Conservation (phyloP, 1,284 basidiomycete genomes). For the Albatrellus sp. region DNA sequence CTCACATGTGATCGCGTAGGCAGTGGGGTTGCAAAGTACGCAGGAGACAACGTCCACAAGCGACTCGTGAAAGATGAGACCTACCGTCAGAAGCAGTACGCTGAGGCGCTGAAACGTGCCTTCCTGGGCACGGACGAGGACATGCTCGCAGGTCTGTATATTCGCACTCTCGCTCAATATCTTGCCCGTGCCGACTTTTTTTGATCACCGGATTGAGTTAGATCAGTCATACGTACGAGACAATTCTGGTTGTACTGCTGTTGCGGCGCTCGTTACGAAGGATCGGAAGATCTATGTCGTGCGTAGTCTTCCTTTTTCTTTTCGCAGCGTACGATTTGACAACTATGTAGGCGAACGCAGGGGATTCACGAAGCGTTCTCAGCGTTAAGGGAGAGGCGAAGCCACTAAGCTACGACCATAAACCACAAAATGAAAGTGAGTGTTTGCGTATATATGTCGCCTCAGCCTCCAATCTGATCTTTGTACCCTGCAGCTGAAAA, state of each 20-base stretch:
- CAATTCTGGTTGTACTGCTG: slow-evolving; percentile 94
- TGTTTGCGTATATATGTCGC: slow-evolving; percentile 7
- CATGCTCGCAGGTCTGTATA: slow-evolving; percentile 63
- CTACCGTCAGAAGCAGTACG: slow-evolving; percentile 64
- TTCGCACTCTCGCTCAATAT: slow-evolving; percentile 9
- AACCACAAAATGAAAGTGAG: slow-evolving; percentile 80
- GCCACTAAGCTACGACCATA: slow-evolving; percentile 90
- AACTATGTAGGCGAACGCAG: slow-evolving; percentile 78
- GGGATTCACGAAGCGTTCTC: slow-evolving; percentile 92
- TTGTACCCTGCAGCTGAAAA: slow-evolving; percentile 53
- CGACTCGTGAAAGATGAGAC: slow-evolving; percentile 64
- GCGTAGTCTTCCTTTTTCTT: slow-evolving; percentile 16
- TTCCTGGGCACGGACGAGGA: slow-evolving; percentile 96
- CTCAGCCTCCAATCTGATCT: background rate
- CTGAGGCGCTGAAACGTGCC: slow-evolving; percentile 72
- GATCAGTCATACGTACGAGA: slow-evolving; percentile 84
- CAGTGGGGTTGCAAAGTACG: slow-evolving; percentile 80
- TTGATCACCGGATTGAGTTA: slow-evolving; percentile 18
- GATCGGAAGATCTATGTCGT: slow-evolving; percentile 77
- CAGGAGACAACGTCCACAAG: slow-evolving; percentile 82
- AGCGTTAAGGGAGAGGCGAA: slow-evolving; percentile 78
- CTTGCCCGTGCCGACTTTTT: background rate
- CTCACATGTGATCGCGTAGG: slow-evolving; percentile 33
- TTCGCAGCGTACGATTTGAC: background rate
- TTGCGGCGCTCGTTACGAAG: slow-evolving; percentile 73